Evolutionary conservation across 2,329 filamentous ascomycete genomes (phyloP), one percentile per base, ranked within the genome.

Genomic region (Ceratocystis harringtonii): DNA sequence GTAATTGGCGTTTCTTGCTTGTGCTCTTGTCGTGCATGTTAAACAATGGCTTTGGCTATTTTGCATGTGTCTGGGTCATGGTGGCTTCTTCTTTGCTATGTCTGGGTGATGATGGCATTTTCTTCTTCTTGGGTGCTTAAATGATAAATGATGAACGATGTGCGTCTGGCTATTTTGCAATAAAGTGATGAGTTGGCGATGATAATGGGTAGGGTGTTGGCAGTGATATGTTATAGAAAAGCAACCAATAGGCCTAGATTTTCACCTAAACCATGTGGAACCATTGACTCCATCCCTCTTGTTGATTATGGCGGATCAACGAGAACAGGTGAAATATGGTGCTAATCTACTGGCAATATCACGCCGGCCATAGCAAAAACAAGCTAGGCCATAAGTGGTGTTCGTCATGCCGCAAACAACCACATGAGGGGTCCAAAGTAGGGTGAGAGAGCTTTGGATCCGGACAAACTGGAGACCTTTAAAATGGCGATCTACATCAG

Each of bases 401-500:
- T 32, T 58, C 28, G 52, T 58, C 52, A 58, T 58, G 52, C 52
- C 52, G 52, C 36, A 62, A 62, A 22, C 61, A 62, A 62, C 43
- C 61, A 45, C 43, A 5, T 15, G 3, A 50, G 43, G 41, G 28
- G 43, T 32, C 22, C 41, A 61, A 22, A 50, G 22, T 48, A 22
- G 5, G 55, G 55, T 41, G 22, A 17, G n/a, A 55, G 45, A 32
- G 50, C 61, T 63, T 45, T 52, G 25, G 45, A 63, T 30, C 28
- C 52, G 52, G 52, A 58, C 52, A 58, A 58, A n/a, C 63, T 65
- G 63, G 63, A 60, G 63, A 65, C 55, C 63, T 65, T 65, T 44
- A 32, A 58, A 36, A 65, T 61, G 41, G 63, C 63, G 63, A 65
- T 65, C 63, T 52, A 50, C 52, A 58, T 58, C 63, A 65, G 63